Evolutionary conservation across 2,329 filamentous ascomycete species (phyloP).

Genomic region (Pseudogymnoascus destructans): DNA sequence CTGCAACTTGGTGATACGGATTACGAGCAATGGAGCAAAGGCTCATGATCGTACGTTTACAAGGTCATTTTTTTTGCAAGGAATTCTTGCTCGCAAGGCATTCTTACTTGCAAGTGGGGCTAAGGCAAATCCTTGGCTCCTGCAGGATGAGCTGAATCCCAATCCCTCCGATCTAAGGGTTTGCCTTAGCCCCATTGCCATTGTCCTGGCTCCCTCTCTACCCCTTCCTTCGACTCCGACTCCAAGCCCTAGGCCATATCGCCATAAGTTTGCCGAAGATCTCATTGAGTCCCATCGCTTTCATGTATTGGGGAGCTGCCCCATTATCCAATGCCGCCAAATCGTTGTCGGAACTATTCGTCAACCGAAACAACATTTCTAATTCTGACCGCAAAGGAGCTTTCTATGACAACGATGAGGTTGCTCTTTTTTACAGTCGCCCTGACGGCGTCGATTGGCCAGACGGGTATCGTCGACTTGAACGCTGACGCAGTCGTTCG

Average conservation of each 20-base stretch:
- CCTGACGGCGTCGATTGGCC: neutral
- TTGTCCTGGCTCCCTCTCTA: neutral
- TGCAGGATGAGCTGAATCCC: neutral
- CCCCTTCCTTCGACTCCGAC: neutral
- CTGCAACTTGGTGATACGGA: neutral
- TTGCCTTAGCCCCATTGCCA: neutral
- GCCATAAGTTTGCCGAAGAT: neutral
- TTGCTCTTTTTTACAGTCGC: neutral
- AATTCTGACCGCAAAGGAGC: neutral
- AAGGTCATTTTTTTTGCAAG: neutral
- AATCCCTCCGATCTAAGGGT: neutral
- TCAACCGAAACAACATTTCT: neutral
- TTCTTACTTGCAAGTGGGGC: neutral
- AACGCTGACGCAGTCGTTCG: neutral
- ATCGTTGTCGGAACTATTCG: neutral
- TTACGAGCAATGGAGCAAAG: neutral
- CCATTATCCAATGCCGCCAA: neutral
- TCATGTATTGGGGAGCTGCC: neutral
- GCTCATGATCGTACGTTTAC: neutral
- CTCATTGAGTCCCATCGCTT: neutral
- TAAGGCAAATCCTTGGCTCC: too few relatives aligned
- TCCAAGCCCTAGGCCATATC: neutral
- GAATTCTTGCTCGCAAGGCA: neutral
- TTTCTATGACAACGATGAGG: neutral
- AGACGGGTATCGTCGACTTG: slow-evolving; percentile 2